phyloP scores from a whole-genome alignment of 177 flowering plant species.

The Telopea speciosissima region DNA sequence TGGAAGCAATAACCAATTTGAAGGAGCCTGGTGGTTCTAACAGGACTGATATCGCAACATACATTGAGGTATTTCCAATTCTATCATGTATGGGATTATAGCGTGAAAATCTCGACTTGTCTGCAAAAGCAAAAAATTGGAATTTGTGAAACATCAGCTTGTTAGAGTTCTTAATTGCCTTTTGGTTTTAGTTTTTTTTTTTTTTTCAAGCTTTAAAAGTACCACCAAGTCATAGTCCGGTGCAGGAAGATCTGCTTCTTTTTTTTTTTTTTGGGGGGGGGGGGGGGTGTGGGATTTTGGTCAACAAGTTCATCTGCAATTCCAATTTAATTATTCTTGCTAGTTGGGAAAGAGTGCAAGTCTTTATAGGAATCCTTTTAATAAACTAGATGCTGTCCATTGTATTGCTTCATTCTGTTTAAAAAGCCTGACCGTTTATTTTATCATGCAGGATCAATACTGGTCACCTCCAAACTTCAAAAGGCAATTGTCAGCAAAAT shows the following conservation, averaged over 20 bases:
- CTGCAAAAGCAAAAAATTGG: background rate
- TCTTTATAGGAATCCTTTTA: background rate
- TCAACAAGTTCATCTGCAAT: background rate
- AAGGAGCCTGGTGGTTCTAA: slow-evolving; percentile 87
- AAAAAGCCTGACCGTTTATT: background rate
- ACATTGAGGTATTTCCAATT: slow-evolving; percentile 57
- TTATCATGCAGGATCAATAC: slow-evolving; percentile 58
- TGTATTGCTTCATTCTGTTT: background rate
- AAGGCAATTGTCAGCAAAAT: slow-evolving; percentile 69
- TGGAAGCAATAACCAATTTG: slow-evolving; percentile 66
- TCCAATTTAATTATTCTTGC: too few species aligned
- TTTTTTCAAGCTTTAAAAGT: slow-evolving; percentile 1
- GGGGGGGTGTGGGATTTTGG: too few species aligned
- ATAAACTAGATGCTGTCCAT: background rate
- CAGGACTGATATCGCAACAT: slow-evolving; percentile 55
- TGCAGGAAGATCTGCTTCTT: background rate
- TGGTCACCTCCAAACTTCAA: slow-evolving; percentile 84
- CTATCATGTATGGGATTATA: background rate
- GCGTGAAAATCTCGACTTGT: background rate
- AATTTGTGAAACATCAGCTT: slow-evolving; percentile 8
- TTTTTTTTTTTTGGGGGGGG: too few species aligned
- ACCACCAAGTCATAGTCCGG: background rate
- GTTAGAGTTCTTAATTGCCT: background rate
- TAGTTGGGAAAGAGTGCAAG: background rate
- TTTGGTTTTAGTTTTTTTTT: background rate